These are phyloP conservation scores for Oryza australiensis DNA, from an alignment of 176 grass and related monocot genomes.

Conservation along the genomic window DNA sequence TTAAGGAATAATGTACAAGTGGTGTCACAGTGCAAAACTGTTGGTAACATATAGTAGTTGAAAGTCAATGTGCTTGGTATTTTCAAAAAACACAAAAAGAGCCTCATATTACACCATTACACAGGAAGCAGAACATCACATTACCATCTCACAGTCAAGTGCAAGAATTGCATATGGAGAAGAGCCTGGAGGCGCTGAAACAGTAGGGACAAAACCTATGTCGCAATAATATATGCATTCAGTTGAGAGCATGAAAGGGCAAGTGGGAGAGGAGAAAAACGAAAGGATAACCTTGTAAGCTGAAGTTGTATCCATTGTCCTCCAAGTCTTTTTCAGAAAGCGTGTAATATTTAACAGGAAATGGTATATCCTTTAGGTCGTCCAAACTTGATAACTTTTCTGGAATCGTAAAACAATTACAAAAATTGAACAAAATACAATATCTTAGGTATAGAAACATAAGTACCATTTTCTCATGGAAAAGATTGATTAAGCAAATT, in stretches of 20 bases:
- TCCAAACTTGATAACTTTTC: slow-evolving; percentile 60
- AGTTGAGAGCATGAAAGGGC: slow-evolving; percentile 20
- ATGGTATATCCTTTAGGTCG: slow-evolving; percentile 67
- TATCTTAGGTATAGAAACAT: slow-evolving; percentile 24
- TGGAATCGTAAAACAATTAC: slow-evolving; percentile 22
- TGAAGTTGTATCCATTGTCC: slow-evolving; percentile 84
- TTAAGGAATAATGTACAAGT: neutral
- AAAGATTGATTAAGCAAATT: neutral
- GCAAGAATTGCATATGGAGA: slow-evolving; percentile 71
- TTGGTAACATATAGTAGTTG: neutral
- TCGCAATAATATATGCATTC: slow-evolving; percentile 26
- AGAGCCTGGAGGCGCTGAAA: slow-evolving; percentile 64
- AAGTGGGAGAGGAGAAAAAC: slow-evolving; percentile 17
- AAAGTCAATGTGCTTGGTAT: neutral
- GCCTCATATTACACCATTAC: slow-evolving; percentile 25
- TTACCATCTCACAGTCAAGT: slow-evolving; percentile 99
- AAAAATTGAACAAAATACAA: slow-evolving; percentile 5
- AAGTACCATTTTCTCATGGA: neutral
- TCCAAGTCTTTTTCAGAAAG: slow-evolving; percentile 74
- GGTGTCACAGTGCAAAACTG: too few relatives aligned
- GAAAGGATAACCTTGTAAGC: slow-evolving; percentile 50
- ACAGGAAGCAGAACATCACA: neutral
- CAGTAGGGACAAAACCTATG: slow-evolving; percentile 68
- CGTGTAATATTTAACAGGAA: slow-evolving; percentile 85
- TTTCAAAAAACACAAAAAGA: slow-evolving; percentile 12